Conservation (phyloP, 768 basidiomycete genomes). For the Mycena sanguinolenta region DNA sequence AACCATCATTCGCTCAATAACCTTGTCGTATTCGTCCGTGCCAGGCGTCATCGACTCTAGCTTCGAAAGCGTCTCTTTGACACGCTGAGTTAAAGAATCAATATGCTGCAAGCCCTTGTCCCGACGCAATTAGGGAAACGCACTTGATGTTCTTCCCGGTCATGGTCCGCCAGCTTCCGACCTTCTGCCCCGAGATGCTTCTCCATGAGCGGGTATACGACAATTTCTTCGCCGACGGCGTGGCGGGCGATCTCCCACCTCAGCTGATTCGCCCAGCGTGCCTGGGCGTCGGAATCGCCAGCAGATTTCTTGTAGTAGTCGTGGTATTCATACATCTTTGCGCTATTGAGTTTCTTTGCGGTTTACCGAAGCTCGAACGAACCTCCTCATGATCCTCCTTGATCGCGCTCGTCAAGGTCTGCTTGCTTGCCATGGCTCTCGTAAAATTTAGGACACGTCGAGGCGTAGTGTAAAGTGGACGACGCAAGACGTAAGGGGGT, state of each 20-base stretch:
- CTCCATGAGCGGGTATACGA: constrained; percentile 76
- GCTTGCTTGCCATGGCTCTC: constrained; percentile 26
- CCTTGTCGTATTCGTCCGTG: constrained; percentile 55
- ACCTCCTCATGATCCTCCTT: constrained; percentile 67
- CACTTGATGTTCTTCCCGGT: constrained; percentile 71
- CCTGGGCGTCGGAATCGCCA: constrained; percentile 61
- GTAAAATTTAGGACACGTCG: background rate
- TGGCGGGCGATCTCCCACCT: constrained; percentile 74
- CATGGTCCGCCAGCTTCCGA: constrained; percentile 63
- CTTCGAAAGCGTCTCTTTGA: constrained; percentile 57
- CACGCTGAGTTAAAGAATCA: constrained; percentile 39
- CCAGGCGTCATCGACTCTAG: constrained; percentile 62
- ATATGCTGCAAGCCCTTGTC: background rate
- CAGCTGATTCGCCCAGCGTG: constrained; percentile 68
- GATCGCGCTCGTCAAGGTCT: constrained; percentile 54
- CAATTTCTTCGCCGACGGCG: constrained; percentile 72
- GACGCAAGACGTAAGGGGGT: constrained; percentile 4
- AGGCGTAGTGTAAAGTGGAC: background rate
- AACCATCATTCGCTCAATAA: constrained; percentile 61
- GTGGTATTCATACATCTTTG: constrained; percentile 70
- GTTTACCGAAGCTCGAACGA: background rate
- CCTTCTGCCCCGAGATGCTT: constrained; percentile 67
- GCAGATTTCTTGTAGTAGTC: constrained; percentile 58
- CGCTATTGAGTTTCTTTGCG: background rate
- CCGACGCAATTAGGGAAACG: constrained; percentile 6